phyloP scores from a whole-genome alignment of 2,329 filamentous ascomycete genomes.

The Diaporthe vexans region DNA sequence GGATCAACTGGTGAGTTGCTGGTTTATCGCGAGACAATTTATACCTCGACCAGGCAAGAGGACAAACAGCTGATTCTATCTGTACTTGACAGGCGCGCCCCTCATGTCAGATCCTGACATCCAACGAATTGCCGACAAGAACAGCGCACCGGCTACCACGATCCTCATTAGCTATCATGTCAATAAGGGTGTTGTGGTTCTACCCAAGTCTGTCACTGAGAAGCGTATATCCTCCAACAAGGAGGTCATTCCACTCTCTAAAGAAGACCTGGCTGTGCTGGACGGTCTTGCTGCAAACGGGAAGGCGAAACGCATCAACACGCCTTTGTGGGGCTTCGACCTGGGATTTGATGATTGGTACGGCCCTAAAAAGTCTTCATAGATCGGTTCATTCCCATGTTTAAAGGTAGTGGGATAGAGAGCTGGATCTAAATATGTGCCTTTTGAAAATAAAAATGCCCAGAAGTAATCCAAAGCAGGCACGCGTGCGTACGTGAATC shows the following conservation, averaged over 20 bases:
- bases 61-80: neutral
- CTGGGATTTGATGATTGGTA: slow-evolving; percentile 52
- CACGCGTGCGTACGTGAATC: too few relatives aligned
- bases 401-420: neutral
- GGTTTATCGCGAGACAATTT: too few relatives aligned
- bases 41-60: too few relatives aligned
- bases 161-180: slow-evolving; percentile 45
- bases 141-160: slow-evolving; percentile 44
- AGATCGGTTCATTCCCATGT: too few relatives aligned
- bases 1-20: slow-evolving; percentile 25
- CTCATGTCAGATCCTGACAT: slow-evolving; percentile 38
- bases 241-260: slow-evolving; percentile 40
- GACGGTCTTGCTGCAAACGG: slow-evolving; percentile 48
- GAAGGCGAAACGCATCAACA: slow-evolving; percentile 52
- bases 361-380: slow-evolving; percentile 50
- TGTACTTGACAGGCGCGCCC: slow-evolving; percentile 15
- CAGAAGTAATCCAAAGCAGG: too few relatives aligned
- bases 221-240: slow-evolving; percentile 44
- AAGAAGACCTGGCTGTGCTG: slow-evolving; percentile 41
- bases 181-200: slow-evolving; percentile 43
- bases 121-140: slow-evolving; percentile 40
- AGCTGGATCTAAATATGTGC: slow-evolving; percentile 43
- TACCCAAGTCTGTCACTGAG: slow-evolving; percentile 45
- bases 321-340: slow-evolving; percentile 51
- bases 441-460: neutral